phyloP scores from a whole-genome alignment of 495 filamentous ascomycete genomes.

The Thozetella sp. region DNA sequence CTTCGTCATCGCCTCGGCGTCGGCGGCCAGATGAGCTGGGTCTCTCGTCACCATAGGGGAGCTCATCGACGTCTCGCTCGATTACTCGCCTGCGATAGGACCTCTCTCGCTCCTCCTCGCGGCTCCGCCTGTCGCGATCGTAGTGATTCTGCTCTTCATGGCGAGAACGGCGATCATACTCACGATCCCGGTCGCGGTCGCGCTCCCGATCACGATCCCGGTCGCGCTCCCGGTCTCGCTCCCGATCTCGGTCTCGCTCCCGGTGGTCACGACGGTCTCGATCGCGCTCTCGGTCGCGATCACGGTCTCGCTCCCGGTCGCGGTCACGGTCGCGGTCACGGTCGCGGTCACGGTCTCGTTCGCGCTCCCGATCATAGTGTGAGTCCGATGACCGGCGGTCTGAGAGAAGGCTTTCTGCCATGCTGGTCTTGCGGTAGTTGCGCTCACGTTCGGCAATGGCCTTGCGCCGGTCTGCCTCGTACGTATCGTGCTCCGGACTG shows the following conservation, averaged over 20 bases:
- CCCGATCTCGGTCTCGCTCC: constrained; percentile 37
- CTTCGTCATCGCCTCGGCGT: constrained; percentile 76
- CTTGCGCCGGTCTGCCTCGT: constrained; percentile 85
- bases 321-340: constrained; percentile 51
- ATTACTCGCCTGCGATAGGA: constrained; percentile 82
- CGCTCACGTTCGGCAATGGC: constrained; percentile 85
- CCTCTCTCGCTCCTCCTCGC: constrained; percentile 84
- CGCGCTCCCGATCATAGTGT: constrained; percentile 49
- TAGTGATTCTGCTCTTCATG: constrained; percentile 56
- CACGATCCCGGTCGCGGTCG: constrained; percentile 37
- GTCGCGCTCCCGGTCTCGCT: constrained; percentile 30
- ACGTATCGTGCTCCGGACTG: constrained; percentile 83
- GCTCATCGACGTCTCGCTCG: constrained; percentile 73
- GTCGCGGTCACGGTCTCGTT: constrained; percentile 54
- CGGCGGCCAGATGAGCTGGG: constrained; percentile 62
- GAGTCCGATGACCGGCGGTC: constrained; percentile 43
- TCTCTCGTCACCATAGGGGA: constrained; percentile 85
- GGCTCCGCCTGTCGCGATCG: constrained; percentile 73
- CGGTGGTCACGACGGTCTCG: constrained; percentile 32
- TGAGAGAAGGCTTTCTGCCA: constrained; percentile 61
- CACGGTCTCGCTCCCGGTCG: constrained; percentile 41
- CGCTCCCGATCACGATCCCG: constrained; percentile 27
- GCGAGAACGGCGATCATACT: constrained; percentile 38
- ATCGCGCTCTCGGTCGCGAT: constrained; percentile 42
- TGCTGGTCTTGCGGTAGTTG: constrained; percentile 78